Evolutionary conservation across 495 filamentous ascomycete species (phyloP), one percentile per base, ranked within the genome.

Genomic region (Pyrenula massariospora): DNA sequence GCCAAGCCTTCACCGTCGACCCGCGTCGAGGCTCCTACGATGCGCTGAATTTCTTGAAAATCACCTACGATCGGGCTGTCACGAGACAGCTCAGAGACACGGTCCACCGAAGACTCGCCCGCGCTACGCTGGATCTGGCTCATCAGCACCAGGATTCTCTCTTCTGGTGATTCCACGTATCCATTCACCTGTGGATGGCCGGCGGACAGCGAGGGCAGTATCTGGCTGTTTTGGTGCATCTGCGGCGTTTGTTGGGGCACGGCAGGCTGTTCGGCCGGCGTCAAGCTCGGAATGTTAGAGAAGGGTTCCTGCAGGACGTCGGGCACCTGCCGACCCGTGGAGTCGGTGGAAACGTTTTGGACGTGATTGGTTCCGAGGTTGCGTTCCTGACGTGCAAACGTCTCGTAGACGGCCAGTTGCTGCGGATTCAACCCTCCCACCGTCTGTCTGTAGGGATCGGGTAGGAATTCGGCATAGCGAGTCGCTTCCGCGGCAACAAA

Each of bases 371-470:
- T 56, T 51, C 54, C 61, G 1, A 82, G 73, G 15, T 77, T 79
- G 24, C 88, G 83, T 10, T 85, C 80, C 64, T 92, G 88, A 49
- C 90, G 79, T 3, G 87, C 89, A 68, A 99, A 99, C 50, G 96
- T 90, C 58, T 95, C 89, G 61, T 97, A 99, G 49, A 99, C 92
- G 12, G 86, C 87, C 74, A 96, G 81, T 66, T 99, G 93, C 61
- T 96, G 88, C 52, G 84, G 77, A 61, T 95, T 97, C 25, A 99
- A 74, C 5, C 94, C 93, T 47, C 79, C 81, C 12, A 84, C 81
- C 50, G 81, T 80, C 62, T 93, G 80, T 57, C 91, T 87, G 73
- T 86, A 97, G 5, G 91, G 92, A 60, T 91, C 85, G 0, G 91
- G 89, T 57, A 99, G 95, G 24, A 85, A 88, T 63, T 86, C 80